Evolutionary conservation across 75 land plant species (phyloP), one percentile per base, ranked within the genome.

Genomic region (Gnetum montanum): DNA sequence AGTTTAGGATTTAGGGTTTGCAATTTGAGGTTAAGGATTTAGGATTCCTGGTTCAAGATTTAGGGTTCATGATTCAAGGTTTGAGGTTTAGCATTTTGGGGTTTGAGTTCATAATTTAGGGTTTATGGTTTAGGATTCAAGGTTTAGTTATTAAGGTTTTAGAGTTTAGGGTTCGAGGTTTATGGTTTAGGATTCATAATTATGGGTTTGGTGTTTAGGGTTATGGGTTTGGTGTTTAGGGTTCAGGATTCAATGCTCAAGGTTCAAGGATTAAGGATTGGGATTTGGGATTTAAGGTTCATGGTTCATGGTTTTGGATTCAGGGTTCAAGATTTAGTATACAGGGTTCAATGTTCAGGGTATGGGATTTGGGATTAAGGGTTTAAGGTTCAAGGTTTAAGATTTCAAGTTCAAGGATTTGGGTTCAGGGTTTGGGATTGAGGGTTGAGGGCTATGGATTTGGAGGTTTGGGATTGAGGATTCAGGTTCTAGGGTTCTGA

Each of bases 1-100:
- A 47, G 31, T 59, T 59, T 33, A 38, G 44, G 63, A 28, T 52
- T 67, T 48, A 27, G 63, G 69, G 28, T 58, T 67, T 35, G 31
- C 63, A 63, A 27, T 67, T 67, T 43, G 46, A 63, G 54, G 65
- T 67, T 67, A 24, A 43, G 69, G 69, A 38, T 60, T 67, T 67
- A 60, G 66, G 69, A 63, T 60, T 67, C 49, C 48, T 54, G 69
- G 69, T 48, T 67, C 59, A 60, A 55, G 69, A 64, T 51, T 68
- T 60, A 51, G 57, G 70, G 70, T 51, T 60, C 4, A 20, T 46
- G 69, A 16, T 59, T 67, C 6, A 31, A 55, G 69, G 51, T 45
- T 67, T 8, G 31, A 63, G 69, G n/a, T n/a, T n/a, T n/a, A n/a
- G n/a, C n/a, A n/a, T n/a, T n/a, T n/a, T n/a, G n/a, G n/a, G n/a